Evolutionary conservation across 805 yeast genomes (phyloP), one percentile per base, ranked within the genome.

Genomic region (Aciculoconidium aculeatum): DNA sequence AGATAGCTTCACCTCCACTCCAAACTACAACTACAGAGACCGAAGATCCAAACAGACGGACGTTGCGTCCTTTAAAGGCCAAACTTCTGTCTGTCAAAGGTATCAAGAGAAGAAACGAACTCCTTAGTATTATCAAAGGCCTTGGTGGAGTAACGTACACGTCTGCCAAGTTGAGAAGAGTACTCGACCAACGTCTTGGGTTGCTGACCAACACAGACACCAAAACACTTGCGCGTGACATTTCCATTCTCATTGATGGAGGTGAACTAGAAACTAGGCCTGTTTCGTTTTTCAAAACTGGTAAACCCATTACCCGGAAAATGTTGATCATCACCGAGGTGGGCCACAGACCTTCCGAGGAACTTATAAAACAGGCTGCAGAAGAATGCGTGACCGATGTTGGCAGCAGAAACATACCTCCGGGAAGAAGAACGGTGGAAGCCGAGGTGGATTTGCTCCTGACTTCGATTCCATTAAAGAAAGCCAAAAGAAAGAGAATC

Each of bases 221-320:
- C 20, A 64, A 63, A 31, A 64, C 70, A 1, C 38, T 64, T 11
- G 57, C 57, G 3, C 41, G 70, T 19, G 70, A 64, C 31, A 54
- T 64, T 4, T 48, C 52, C 1, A 32, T 42, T 10, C 40, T 64
- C 13, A 51, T 54, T 7, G 28, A 42, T 14, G 25, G 40, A 11
- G 31, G 43, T 6, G 43, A 45, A 11, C 15, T 58, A 22, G 53
- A 53, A 32, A 39, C 42, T 20, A 42, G 44, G 27, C 42, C 45
- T 30, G 36, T 60, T 15, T 23, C 40, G 7, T 39, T 60, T n/a
- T 31, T 36, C 5, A 39, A 48, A 26, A 44, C 52, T 4, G 66
- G 59, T 5, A 51, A 47, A 25, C 37, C 27, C 4, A 41, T 49
- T 3, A 54, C 55, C 4, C 48, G 61, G 30, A 55, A 54, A 23